Percentiles rank a stretch among this genome's conserved stretches.
Evolutionary conservation across 1,139 yeast species (phyloP).

Genomic region (Komagataea norvegica): DNA sequence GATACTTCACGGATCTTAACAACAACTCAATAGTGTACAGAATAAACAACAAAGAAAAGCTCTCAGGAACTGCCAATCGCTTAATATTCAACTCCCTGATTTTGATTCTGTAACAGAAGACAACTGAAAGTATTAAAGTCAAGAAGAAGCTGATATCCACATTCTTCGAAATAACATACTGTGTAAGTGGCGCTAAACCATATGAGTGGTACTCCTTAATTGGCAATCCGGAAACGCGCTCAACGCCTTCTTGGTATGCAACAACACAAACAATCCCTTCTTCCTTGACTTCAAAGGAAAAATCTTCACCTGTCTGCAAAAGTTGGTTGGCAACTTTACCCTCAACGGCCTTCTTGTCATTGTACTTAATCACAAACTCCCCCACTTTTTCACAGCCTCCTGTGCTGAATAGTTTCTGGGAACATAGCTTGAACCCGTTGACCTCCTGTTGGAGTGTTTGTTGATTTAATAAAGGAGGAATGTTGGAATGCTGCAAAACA

Average conservation of each 20-base stretch:
- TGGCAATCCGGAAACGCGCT: not conserved
- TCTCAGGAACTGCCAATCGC: not conserved
- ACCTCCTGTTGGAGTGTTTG: conserved; percentile 1
- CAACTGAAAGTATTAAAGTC: not conserved
- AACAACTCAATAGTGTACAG: not conserved
- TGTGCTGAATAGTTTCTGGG: not conserved
- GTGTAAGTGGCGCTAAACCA: not conserved
- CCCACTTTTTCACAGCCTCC: conserved; percentile 4
- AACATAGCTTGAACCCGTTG: conserved; percentile 5
- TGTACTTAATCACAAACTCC: not conserved
- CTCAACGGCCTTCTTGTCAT: not conserved
- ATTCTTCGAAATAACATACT: not conserved
- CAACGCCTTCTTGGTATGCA: conserved; percentile 6
- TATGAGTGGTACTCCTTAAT: conserved; percentile 1
- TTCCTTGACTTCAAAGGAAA: not conserved
- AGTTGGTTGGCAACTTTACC: conserved; percentile 1
- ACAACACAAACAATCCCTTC: conserved; percentile 3
- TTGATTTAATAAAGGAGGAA: conserved; percentile 5
- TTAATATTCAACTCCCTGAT: not conserved
- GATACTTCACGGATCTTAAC: not conserved
- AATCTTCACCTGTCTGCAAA: not conserved
- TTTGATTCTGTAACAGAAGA: not conserved
- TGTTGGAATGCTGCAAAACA: conserved; percentile 6
- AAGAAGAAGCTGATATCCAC: not conserved
- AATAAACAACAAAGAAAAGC: not conserved